Evolutionary conservation across 768 basidiomycete species (phyloP).

Genomic region (Clavaria fumosa): DNA sequence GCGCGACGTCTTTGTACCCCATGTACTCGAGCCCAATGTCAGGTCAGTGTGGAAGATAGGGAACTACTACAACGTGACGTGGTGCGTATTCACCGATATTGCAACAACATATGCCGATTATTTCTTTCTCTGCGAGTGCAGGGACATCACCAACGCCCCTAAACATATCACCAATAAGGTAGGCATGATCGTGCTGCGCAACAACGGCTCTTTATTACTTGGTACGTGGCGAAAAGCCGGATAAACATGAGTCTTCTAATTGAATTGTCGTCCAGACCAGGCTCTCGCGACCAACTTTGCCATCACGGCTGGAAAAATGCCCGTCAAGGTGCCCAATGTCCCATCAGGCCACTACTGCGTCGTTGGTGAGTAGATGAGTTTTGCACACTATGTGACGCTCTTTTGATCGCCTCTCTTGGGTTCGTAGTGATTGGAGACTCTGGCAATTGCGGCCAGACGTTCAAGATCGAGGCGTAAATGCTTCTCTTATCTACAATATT

Average conservation of each 20-base stretch:
- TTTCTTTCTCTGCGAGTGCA: conserved; percentile 19
- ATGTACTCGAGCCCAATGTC: conserved; percentile 27
- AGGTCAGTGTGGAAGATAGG: conserved; percentile 31
- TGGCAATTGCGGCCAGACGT: conserved; percentile 30
- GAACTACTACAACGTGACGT: conserved; percentile 31
- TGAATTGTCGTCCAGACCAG: conserved; percentile 12
- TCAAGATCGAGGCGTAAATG: conserved; percentile 23
- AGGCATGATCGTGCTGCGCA: conserved; percentile 25
- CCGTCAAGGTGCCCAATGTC: conserved; percentile 28
- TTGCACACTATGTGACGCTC: not conserved
- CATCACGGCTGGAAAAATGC: conserved; percentile 20
- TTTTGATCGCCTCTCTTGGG: conserved; percentile 4
- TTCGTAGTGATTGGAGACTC: conserved; percentile 37
- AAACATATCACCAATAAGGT: conserved; percentile 26
- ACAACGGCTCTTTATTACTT: conserved; percentile 14
- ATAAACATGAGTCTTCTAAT: not conserved
- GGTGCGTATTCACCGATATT: conserved; percentile 19
- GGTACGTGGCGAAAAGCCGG: conserved; percentile 14
- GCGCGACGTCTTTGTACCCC: conserved; percentile 35
- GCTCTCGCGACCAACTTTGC: conserved; percentile 26
- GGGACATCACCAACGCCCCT: conserved; percentile 27
- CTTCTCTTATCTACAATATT: too few species aligned
- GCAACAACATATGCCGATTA: not conserved
- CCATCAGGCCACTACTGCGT: conserved; percentile 26
- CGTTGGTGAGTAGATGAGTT: conserved; percentile 23